phyloP scores from a whole-genome alignment of 23 red algal species.

The Gracilaria domingensis region DNA sequence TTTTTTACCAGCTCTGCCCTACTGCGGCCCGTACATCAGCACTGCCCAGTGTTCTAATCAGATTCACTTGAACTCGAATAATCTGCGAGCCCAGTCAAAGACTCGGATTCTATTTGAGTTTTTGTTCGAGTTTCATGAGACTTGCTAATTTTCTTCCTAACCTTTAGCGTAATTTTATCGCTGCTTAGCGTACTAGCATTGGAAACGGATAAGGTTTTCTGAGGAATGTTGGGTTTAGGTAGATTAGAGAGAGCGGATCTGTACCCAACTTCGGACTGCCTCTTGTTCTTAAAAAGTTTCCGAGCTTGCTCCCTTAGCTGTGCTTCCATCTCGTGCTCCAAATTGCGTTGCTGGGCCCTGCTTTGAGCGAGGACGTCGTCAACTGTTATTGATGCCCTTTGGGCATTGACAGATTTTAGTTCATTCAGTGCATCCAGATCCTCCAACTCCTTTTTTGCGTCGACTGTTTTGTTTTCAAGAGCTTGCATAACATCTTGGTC shows the following conservation, averaged over 20 bases:
- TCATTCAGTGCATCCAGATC: conserved; percentile 78
- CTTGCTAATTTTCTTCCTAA: conserved; percentile 33
- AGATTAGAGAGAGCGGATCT: background rate
- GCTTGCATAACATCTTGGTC: conserved; percentile 88
- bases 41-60: background rate
- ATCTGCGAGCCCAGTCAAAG: background rate
- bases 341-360: background rate
- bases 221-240: background rate
- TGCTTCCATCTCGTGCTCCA: background rate
- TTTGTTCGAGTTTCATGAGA: background rate
- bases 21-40: background rate
- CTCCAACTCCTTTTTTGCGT: conserved; percentile 83
- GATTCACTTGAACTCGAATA: conserved; percentile 26
- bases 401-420: conserved; percentile 54
- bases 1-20: no score
- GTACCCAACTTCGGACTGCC: background rate
- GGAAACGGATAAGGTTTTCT: background rate
- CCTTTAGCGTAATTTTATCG: background rate
- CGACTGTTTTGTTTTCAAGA: conserved; percentile 84
- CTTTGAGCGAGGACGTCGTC: conserved; percentile 44
- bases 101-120: background rate
- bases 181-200: background rate
- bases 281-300: background rate
- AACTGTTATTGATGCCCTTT: conserved; percentile 32
- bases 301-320: conserved; percentile 27